Conservation (phyloP, 2,329 filamentous ascomycete species). For the Plectosphaerella plurivora region DNA sequence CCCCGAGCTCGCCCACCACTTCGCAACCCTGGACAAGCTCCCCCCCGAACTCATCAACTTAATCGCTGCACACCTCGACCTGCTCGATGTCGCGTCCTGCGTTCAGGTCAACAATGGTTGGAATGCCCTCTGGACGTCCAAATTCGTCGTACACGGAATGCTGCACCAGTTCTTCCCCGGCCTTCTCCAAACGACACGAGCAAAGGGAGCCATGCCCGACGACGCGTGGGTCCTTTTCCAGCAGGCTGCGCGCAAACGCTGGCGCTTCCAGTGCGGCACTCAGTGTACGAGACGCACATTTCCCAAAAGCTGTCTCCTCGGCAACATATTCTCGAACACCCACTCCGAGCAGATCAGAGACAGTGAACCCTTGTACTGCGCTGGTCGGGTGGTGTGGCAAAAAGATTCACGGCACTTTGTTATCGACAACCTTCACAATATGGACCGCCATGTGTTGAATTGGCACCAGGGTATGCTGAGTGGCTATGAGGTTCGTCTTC, state of each 20-base stretch:
- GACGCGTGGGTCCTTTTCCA: background rate
- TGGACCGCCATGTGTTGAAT: no score
- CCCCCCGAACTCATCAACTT: conserved; percentile 4
- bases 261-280: no score
- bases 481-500: no score
- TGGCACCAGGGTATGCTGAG: no score
- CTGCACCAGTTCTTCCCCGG: conserved; percentile 2
- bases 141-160: background rate
- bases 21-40: background rate
- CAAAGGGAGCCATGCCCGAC: background rate
- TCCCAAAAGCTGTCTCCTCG: no score
- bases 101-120: conserved; percentile 7
- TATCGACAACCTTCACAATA: no score
- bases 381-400: no score
- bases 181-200: background rate
- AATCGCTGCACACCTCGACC: background rate
- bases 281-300: no score
- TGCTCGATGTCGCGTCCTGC: conserved; percentile 2
- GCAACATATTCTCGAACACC: no score
- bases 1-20: background rate
- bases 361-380: no score
- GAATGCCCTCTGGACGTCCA: background rate
- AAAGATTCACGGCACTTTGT: no score
- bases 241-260: background rate
- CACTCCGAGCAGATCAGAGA: no score